Base-by-base conservation (phyloP, 2,329 filamentous ascomycete genomes). In the Septoria petroselini region DNA sequence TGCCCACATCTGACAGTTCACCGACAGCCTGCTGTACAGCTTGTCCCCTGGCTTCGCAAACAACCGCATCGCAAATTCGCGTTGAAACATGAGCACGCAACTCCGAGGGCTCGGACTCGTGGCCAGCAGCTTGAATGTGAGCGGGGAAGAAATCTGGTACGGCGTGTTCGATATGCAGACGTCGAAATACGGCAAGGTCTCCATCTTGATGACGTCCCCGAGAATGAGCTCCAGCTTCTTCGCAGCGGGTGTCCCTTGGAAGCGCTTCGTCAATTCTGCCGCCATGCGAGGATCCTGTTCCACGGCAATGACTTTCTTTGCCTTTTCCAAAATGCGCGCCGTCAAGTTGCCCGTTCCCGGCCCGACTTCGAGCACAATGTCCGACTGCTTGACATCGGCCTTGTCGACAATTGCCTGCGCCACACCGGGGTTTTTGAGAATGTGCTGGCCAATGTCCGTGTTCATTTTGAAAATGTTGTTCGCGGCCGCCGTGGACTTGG, bases 391-490 rank as follows among this genome's bases (percentile, higher is more conserved):
- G 31, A 98, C 78, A 62, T 85, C 82, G 12, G 90, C 88, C 73
- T 97, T 97, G 60, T 86, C 78, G 25, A 91, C 87, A 60, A 93
- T 91, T 43, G 83, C 83, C 65, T 87, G 83, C 3, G 87, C 86
- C 41, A 94, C 86, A 63, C 87, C 86, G 1, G 88, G 88, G 69
- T 95, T 95, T 70, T 95, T 96, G 58, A 97, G 79, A 55, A 98
- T 93, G 70, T 97, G 89, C 67, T 87, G 83, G 62, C 91, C 90
- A 59, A 93, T 81, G 69, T 91, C 82, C 62, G 86, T 93, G 76
- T 95, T 95, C 82, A 96, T 95, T 70, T 94, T 95, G 81, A 97
- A 97, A 71, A 96, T 88, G 63, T 88, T 91, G 74, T 95, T 90
- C 34, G 76, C 75, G 4, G 74, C 72, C 31, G 71, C 69, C 65